Evolutionary conservation across 352 stramenopile species (phyloP).

Genomic region (Poterioochromonas sp.): DNA sequence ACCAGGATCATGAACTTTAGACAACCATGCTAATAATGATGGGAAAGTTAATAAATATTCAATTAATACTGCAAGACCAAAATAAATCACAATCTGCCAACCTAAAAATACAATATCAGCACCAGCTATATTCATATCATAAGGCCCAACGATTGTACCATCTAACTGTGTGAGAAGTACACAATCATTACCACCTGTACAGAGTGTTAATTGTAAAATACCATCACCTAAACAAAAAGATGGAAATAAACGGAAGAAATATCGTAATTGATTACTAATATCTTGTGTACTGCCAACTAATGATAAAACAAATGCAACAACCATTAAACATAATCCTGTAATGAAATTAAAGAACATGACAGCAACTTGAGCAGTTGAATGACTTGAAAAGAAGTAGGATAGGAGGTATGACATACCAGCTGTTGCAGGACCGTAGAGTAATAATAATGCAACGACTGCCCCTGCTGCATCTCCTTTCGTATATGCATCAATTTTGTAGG

Average conservation of each 20-base stretch:
- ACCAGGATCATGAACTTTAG: no score
- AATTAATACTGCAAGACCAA: slow-evolving; percentile 48
- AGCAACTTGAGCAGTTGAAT: slow-evolving; percentile 54
- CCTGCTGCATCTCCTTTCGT: slow-evolving; percentile 36
- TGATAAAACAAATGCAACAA: slow-evolving; percentile 57
- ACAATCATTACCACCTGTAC: slow-evolving; percentile 43
- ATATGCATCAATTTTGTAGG: slow-evolving; percentile 42
- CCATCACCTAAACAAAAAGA: slow-evolving; percentile 49
- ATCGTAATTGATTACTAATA: slow-evolving; percentile 41
- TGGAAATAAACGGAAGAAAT: slow-evolving; percentile 47
- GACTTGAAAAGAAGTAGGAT: slow-evolving; percentile 52
- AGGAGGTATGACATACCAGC: slow-evolving; percentile 40
- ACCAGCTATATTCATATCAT: slow-evolving; percentile 40
- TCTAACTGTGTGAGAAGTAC: slow-evolving; percentile 35
- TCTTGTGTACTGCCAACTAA: slow-evolving; percentile 43
- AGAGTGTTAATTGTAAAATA: slow-evolving; percentile 44
- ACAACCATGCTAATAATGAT: neutral
- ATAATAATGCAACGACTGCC: slow-evolving; percentile 40
- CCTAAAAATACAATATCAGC: slow-evolving; percentile 57
- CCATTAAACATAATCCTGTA: slow-evolving; percentile 54
- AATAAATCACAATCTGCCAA: slow-evolving; percentile 61
- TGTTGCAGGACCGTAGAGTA: slow-evolving; percentile 41
- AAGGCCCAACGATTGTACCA: slow-evolving; percentile 31
- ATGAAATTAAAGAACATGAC: slow-evolving; percentile 63
- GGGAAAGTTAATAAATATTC: slow-evolving; percentile 33